Base-by-base conservation (phyloP, 208 protist species). In the Leishmania tarentolae region DNA sequence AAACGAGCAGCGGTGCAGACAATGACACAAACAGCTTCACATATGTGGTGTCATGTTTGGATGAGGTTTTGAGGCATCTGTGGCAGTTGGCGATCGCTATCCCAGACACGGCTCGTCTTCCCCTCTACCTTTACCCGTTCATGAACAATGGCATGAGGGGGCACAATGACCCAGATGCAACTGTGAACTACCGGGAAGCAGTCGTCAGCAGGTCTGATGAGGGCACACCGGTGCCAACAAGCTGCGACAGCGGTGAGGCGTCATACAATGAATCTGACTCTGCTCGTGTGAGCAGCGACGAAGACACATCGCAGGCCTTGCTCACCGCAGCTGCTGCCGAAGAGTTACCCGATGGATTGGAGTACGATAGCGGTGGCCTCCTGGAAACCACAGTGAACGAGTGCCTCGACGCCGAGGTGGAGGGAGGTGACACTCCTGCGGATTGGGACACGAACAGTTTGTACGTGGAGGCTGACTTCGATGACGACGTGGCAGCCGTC, bases 61-160 rank as follows among this genome's bases (percentile, higher is more conserved):
- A 69, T 21, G 82, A 82, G 6, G 76, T 84, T 17, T 1, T 84
- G 59, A 52, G 24, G 42, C 68, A 84, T 40, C 76, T 84, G 0
- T 79, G 83, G 83, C 79, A 81, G 75, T 52, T 79, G 37, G 78
- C 73, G 24, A 80, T 87, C 52, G 47, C 56, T n/a, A 50, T 81
- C 8, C 59, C 69, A 15, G 76, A 80, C 40, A 13, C 83, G 4
- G 83, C 68, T 5, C 74, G 79, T 13, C 44, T 63, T 40, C n/a
- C 44, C 9, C 57, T 78, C 2, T 15, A 50, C 59, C 59, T 83
- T 47, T 7, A 44, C 15, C 81, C 56, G 7, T 35, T 19, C 44
- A 5, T 69, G 42, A 11, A 8, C 17, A n/a, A 3, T 44, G 21
- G 2, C 28, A 28, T 37, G 24, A 42, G 46, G 11, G 28, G n/a